Conservation (phyloP, 23 red algal genomes). For the Agarophyton chilense region DNA sequence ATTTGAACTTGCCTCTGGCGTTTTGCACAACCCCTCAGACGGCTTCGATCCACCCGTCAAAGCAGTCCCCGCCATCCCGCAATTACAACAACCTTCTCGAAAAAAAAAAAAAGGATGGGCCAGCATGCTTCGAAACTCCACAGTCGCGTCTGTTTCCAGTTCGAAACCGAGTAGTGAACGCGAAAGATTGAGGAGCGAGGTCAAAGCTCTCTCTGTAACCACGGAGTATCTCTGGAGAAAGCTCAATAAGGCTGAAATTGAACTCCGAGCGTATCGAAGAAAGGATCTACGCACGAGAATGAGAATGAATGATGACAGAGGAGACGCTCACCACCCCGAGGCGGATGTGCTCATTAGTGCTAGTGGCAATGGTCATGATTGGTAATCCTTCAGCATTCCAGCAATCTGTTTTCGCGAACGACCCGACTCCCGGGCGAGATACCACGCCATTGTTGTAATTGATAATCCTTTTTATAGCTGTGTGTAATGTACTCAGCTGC, state of each 20-base stretch:
- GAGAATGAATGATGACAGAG: slow-evolving; percentile 33
- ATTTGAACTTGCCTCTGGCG: slow-evolving; percentile 59
- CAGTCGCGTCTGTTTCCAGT: background rate
- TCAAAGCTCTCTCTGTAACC: slow-evolving; percentile 49
- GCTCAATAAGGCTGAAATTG: slow-evolving; percentile 70
- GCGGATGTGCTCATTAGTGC: slow-evolving; percentile 24
- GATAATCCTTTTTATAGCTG: too few species aligned
- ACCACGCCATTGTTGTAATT: background rate
- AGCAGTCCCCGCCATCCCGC: slow-evolving; percentile 35
- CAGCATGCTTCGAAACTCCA: slow-evolving; percentile 25
- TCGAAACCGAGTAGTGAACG: slow-evolving; percentile 39
- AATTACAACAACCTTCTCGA: background rate
- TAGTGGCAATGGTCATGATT: slow-evolving; percentile 22
- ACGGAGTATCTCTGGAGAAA: slow-evolving; percentile 70
- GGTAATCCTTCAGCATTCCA: background rate
- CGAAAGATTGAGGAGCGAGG: slow-evolving; percentile 41
- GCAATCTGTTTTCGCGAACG: background rate
- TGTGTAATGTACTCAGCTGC: too few species aligned
- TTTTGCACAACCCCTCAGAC: slow-evolving; percentile 49
- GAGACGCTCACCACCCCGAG: background rate
- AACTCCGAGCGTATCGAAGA: slow-evolving; percentile 48
- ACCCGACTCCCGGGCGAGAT: background rate
- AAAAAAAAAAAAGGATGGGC: slow-evolving; percentile 46
- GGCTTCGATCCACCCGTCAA: slow-evolving; percentile 58
- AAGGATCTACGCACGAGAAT: slow-evolving; percentile 60